A percentile compares a stretch with the other conserved stretches of the same genome.
These are phyloP conservation scores for Colletotrichum coccodes DNA, from an alignment of 2,329 filamentous ascomycete genomes.

Conservation along the genomic window DNA sequence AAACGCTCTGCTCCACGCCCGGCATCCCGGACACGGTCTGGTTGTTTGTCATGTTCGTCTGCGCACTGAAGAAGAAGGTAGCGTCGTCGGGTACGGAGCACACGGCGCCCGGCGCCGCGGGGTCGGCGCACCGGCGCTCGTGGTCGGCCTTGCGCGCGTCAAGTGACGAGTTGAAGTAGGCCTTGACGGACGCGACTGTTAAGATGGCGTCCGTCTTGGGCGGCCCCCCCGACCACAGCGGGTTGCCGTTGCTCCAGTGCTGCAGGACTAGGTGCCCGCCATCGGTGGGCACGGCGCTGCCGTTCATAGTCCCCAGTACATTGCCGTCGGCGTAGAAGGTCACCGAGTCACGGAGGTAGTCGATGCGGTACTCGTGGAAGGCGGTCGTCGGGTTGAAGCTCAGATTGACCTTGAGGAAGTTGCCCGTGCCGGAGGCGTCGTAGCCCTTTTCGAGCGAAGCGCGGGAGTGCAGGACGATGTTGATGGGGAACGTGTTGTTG, in stretches of 20 bases:
- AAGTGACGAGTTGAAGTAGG: constrained; percentile 80
- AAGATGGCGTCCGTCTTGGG: constrained; percentile 70
- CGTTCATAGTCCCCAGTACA: constrained; percentile 65
- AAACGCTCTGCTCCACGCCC: not conserved
- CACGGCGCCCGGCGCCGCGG: constrained; percentile 47
- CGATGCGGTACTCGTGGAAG: constrained; percentile 85
- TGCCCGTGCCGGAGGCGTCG: constrained; percentile 68
- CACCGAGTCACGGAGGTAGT: constrained; percentile 72
- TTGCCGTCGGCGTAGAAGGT: constrained; percentile 75
- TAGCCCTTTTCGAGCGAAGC: constrained; percentile 67
- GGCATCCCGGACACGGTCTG: constrained; percentile 50
- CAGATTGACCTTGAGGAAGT: constrained; percentile 67
- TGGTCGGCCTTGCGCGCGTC: constrained; percentile 50
- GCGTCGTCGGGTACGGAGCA: constrained; percentile 62
- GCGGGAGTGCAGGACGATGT: constrained; percentile 79
- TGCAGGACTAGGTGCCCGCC: constrained; percentile 76
- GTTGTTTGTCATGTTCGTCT: constrained; percentile 57
- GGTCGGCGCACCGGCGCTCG: constrained; percentile 49
- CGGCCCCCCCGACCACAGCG: constrained; percentile 77
- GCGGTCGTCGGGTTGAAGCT: constrained; percentile 72
- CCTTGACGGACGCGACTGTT: constrained; percentile 76
- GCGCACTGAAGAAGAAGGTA: constrained; percentile 60
- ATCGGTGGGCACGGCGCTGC: constrained; percentile 65
- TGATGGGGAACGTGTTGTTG: constrained; percentile 67
- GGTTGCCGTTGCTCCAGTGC: constrained; percentile 83